Evolutionary conservation across 1,284 basidiomycete genomes (phyloP).

Genomic region (Boletus subluridellus): DNA sequence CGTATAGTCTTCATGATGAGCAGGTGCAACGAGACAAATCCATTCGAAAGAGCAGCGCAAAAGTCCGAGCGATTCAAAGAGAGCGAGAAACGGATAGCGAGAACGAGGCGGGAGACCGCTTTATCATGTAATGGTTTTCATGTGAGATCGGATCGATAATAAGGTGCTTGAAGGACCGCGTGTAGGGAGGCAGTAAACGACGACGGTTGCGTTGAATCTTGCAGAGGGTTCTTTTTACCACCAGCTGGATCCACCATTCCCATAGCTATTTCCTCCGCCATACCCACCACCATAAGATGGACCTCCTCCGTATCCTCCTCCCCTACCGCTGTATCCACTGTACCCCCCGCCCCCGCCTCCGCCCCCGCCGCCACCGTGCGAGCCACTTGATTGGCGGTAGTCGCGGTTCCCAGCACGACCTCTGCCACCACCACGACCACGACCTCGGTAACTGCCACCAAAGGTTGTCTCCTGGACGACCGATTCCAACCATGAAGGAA

Average conservation of each 20-base stretch:
- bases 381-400: constrained; percentile 45
- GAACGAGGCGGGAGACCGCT: constrained; percentile 12
- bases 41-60: constrained; percentile 59
- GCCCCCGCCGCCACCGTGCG: constrained; percentile 31
- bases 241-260: constrained; percentile 41
- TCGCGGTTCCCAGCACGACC: constrained; percentile 52
- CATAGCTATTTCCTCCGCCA: constrained; percentile 40
- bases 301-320: constrained; percentile 34
- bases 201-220: constrained; percentile 15
- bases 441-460: constrained; percentile 49
- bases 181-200: constrained; percentile 5
- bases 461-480: constrained; percentile 82
- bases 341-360: constrained; percentile 35
- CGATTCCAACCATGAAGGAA: constrained; percentile 88
- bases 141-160: constrained; percentile 17
- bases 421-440: constrained; percentile 63
- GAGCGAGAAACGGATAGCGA: constrained; percentile 31
- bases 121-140: constrained; percentile 28
- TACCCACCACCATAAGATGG: constrained; percentile 40
- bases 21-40: constrained; percentile 64
- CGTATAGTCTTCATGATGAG: constrained; percentile 51
- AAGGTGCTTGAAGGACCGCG: constrained; percentile 15
- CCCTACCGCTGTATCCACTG: constrained; percentile 41
- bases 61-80: constrained; percentile 32
- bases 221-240: constrained; percentile 36